Conservation (phyloP, 331 rosid species). For the Quercus tomentella region DNA sequence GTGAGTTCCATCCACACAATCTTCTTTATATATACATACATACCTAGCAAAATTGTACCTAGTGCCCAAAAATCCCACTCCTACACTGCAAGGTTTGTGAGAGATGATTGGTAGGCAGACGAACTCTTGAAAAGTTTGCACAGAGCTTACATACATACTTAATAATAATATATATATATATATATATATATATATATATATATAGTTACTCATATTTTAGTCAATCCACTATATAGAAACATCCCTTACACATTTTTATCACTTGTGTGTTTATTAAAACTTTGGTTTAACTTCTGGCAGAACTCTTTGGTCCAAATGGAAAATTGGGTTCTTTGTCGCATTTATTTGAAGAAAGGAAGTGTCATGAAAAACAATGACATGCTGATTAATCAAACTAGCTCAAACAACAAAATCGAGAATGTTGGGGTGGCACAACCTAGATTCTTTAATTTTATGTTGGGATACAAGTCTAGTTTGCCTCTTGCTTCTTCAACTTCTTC, state of each 20-base stretch:
- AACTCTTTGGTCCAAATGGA: slow-evolving; percentile 34
- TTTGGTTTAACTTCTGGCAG: slow-evolving; percentile 21
- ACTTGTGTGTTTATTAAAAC: background rate
- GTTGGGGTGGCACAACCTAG: slow-evolving; percentile 22
- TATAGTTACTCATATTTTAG: too few species aligned
- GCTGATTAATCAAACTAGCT: background rate
- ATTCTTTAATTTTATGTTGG: slow-evolving; percentile 41
- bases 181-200: too few species aligned
- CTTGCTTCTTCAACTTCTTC: slow-evolving; percentile 36
- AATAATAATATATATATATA: too few species aligned
- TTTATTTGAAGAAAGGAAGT: slow-evolving; percentile 54
- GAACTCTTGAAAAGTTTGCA: too few species aligned
- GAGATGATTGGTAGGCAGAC: too few species aligned
- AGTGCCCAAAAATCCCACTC: too few species aligned
- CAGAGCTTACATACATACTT: too few species aligned
- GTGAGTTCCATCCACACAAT: slow-evolving; percentile 1
- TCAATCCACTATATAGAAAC: too few species aligned
- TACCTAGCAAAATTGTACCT: background rate
- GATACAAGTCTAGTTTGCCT: background rate
- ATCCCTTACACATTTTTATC: too few species aligned
- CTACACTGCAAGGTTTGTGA: too few species aligned
- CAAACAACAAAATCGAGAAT: slow-evolving; percentile 4
- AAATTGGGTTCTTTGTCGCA: slow-evolving; percentile 77
- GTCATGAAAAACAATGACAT: slow-evolving; percentile 9
- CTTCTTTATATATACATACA: background rate